Conservation (phyloP, 257 asterid species). For the Echium plantagineum region DNA sequence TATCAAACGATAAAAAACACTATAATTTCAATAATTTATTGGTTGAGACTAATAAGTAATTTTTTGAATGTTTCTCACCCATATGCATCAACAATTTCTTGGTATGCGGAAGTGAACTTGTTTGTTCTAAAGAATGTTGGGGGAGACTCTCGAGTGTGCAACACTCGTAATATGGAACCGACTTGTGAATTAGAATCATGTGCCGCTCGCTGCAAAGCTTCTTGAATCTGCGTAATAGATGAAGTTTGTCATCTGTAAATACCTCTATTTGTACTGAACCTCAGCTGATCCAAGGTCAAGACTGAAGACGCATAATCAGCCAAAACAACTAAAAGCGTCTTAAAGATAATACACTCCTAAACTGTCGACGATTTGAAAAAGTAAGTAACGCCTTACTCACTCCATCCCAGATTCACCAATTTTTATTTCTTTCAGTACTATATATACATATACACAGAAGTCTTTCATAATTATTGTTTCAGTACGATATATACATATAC, state of each 20-base stretch:
- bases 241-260: not conserved
- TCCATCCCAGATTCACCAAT: not conserved
- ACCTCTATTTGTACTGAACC: too few species aligned
- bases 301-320: too few species aligned
- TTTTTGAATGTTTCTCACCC: constrained; percentile 54
- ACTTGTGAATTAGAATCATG: constrained; percentile 84
- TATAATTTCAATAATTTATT: too few species aligned
- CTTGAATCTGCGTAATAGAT: constrained; percentile 59
- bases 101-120: constrained; percentile 80
- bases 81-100: constrained; percentile 93
- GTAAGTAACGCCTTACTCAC: not conserved
- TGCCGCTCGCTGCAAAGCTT: constrained; percentile 65
- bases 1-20: too few species aligned
- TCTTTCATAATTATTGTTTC: too few species aligned
- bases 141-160: constrained; percentile 87
- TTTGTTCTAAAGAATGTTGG: constrained; percentile 90
- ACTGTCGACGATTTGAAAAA: not conserved
- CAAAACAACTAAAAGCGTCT: too few species aligned
- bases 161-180: constrained; percentile 78
- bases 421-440: too few species aligned
- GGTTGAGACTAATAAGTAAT: too few species aligned
- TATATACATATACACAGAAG: too few species aligned
- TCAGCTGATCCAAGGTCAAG: too few species aligned
- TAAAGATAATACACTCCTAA: not conserved
- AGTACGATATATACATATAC: too few species aligned